Percentiles rank a stretch among this genome's conserved stretches.
phyloP scores from a whole-genome alignment of 139 green algal genomes.

The Coelastrella sp. region DNA sequence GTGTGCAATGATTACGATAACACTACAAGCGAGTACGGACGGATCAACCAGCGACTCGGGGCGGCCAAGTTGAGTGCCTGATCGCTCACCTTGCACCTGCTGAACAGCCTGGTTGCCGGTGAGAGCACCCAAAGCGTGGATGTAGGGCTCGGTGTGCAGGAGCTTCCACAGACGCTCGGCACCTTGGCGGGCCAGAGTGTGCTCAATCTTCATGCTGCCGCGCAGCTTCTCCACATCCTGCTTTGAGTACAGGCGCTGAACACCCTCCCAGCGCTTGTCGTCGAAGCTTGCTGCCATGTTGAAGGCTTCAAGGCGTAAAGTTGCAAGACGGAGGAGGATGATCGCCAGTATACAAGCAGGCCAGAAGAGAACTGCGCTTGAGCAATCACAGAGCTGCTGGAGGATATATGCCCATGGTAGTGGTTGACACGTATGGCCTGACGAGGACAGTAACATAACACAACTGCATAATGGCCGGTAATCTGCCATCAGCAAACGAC shows the following conservation, averaged over 20 bases:
- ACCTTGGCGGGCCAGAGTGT: constrained; percentile 65
- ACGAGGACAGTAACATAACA: background rate
- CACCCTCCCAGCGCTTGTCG: constrained; percentile 56
- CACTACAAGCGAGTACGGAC: too few species aligned
- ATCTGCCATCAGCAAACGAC: background rate
- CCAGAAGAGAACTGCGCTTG: too few species aligned
- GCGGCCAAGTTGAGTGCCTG: too few species aligned
- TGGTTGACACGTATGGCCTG: background rate
- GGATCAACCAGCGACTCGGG: too few species aligned
- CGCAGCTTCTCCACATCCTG: constrained; percentile 67
- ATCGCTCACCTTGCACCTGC: too few species aligned
- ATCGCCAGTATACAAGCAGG: too few species aligned
- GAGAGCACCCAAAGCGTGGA: constrained; percentile 76
- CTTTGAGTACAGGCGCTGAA: constrained; percentile 60
- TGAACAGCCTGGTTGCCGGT: too few species aligned
- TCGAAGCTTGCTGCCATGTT: constrained; percentile 3
- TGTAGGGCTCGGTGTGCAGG: constrained; percentile 73
- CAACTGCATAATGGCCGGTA: background rate
- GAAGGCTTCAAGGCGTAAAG: background rate
- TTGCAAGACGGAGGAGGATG: too few species aligned
- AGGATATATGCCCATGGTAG: too few species aligned
- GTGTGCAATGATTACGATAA: too few species aligned
- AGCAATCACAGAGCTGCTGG: too few species aligned
- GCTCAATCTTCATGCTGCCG: too few species aligned
- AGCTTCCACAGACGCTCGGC: constrained; percentile 84